These are phyloP conservation scores for Hibiscus tridactylites DNA, from an alignment of 345 rosid species.

Conservation along the genomic window DNA sequence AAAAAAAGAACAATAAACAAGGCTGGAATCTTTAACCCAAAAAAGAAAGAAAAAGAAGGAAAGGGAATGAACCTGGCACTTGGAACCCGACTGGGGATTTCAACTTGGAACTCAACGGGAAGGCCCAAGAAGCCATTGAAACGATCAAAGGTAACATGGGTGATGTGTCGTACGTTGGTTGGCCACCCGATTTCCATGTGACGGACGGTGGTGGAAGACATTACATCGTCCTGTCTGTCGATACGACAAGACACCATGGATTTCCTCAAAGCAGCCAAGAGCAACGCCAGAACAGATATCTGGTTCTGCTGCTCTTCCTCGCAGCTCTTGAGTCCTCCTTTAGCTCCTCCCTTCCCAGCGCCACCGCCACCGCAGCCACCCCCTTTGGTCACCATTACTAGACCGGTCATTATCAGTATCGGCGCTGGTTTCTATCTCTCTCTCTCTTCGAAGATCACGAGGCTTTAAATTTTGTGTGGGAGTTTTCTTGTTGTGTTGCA, in stretches of 20 bases:
- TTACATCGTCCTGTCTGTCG: constrained; percentile 7
- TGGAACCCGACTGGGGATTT: constrained; percentile 86
- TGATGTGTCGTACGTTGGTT: constrained; percentile 74
- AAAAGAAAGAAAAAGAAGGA: not conserved
- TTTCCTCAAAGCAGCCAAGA: constrained; percentile 69
- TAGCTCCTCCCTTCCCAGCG: constrained; percentile 30
- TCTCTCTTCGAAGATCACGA: constrained; percentile 6
- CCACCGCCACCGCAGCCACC: constrained; percentile 70
- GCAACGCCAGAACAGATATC: constrained; percentile 53
- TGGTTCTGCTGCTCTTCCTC: constrained; percentile 71
- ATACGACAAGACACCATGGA: constrained; percentile 81
- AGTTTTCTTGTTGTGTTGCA: constrained; percentile 21
- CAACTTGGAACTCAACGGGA: constrained; percentile 91
- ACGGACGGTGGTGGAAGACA: constrained; percentile 41
- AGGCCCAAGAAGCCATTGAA: constrained; percentile 89
- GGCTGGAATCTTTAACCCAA: constrained; percentile 4
- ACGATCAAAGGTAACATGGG: constrained; percentile 92
- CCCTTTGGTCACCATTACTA: constrained; percentile 73
- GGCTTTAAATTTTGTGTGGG: not conserved
- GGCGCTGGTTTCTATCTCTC: not conserved
- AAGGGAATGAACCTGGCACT: constrained; percentile 64
- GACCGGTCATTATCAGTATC: constrained; percentile 52
- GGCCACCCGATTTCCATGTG: constrained; percentile 94
- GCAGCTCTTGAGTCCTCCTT: constrained; percentile 16
- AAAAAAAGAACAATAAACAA: not conserved